Evolutionary conservation across 768 basidiomycete species (phyloP).

Genomic region (Cantharellus cinnabarinus): DNA sequence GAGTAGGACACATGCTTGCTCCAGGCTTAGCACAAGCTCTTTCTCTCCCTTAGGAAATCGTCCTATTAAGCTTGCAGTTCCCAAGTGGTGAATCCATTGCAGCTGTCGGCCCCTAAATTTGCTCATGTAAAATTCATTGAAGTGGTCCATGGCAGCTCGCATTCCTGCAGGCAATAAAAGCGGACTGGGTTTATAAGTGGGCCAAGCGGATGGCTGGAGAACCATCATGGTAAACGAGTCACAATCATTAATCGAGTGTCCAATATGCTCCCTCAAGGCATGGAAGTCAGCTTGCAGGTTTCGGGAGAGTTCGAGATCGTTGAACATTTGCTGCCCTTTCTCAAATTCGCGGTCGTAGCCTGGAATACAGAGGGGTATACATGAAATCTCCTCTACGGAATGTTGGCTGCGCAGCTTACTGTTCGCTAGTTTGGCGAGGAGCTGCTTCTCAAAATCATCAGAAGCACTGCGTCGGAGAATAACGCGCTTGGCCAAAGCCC

Average conservation of each 20-base stretch:
- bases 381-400: background rate
- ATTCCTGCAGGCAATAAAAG: constrained; percentile 41
- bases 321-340: constrained; percentile 91
- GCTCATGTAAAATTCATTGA: constrained; percentile 47
- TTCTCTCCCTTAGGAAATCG: constrained; percentile 50
- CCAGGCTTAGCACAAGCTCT: constrained; percentile 78
- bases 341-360: constrained; percentile 93
- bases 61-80: constrained; percentile 56
- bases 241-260: constrained; percentile 22
- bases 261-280: constrained; percentile 10
- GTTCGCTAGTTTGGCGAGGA: constrained; percentile 73
- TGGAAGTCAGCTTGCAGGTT: constrained; percentile 54
- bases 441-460: constrained; percentile 66
- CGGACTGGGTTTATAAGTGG: constrained; percentile 17
- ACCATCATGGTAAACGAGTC: constrained; percentile 37
- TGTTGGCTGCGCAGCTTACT: constrained; percentile 23
- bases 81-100: constrained; percentile 74
- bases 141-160: constrained; percentile 45
- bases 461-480: constrained; percentile 70
- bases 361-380: constrained; percentile 15
- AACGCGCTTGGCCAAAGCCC: constrained; percentile 69
- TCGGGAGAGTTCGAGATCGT: constrained; percentile 57
- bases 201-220: constrained; percentile 79
- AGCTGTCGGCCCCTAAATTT: constrained; percentile 62
- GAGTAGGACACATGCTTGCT: constrained; percentile 71